These are phyloP conservation scores for Nemophila menziesii DNA, from an alignment of 257 asterid species.

Conservation along the genomic window DNA sequence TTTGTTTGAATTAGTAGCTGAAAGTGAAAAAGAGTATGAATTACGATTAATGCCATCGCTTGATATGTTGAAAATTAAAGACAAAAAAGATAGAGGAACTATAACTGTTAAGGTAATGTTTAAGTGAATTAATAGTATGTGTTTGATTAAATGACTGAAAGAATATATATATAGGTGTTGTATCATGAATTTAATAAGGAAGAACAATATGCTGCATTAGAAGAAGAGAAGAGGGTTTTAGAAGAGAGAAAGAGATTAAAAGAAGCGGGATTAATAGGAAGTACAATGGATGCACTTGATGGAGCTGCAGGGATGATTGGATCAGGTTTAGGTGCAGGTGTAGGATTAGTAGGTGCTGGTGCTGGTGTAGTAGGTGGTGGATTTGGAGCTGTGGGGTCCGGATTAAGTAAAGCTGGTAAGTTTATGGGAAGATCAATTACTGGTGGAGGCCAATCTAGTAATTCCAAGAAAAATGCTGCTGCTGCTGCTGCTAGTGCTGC, in stretches of 20 bases:
- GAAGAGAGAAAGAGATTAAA: slow-evolving; percentile 84
- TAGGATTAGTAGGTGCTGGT: slow-evolving; percentile 58
- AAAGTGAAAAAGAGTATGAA: slow-evolving; percentile 40
- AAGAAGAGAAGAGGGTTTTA: slow-evolving; percentile 70
- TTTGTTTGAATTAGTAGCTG: slow-evolving; percentile 61
- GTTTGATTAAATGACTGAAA: neutral
- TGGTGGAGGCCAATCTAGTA: slow-evolving; percentile 30
- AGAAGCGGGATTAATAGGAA: slow-evolving; percentile 82
- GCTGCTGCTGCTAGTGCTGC: slow-evolving; percentile 49
- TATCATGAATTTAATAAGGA: slow-evolving; percentile 81
- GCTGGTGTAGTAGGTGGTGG: slow-evolving; percentile 62
- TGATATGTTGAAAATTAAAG: slow-evolving; percentile 83
- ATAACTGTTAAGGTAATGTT: slow-evolving; percentile 49
- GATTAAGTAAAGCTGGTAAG: slow-evolving; percentile 79
- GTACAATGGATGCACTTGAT: slow-evolving; percentile 95
- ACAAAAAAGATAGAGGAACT: slow-evolving; percentile 87
- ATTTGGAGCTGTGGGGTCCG: slow-evolving; percentile 65
- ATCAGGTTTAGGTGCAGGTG: slow-evolving; percentile 26
- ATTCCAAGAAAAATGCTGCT: slow-evolving; percentile 50
- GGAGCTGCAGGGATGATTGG: slow-evolving; percentile 68
- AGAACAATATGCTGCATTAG: slow-evolving; percentile 73
- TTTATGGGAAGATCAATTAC: slow-evolving; percentile 86
- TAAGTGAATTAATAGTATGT: no score
- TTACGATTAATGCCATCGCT: slow-evolving; percentile 61
- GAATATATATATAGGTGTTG: slow-evolving; percentile 40